These are phyloP conservation scores for Citrus reticulata DNA, from an alignment of 345 rosid genomes.

Conservation along the genomic window DNA sequence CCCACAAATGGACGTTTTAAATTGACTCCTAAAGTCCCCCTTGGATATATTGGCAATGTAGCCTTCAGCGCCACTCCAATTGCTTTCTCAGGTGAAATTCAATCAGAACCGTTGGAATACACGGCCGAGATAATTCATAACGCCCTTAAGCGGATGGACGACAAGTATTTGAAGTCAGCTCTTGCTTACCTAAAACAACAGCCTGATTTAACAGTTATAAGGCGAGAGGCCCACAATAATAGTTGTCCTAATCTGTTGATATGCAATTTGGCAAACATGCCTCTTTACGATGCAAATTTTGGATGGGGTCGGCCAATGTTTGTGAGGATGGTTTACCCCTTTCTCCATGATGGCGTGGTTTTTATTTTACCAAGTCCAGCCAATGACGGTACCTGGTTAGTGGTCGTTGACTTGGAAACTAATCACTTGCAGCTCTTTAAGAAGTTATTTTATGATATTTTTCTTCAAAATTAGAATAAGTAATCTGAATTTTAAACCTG, in stretches of 20 bases:
- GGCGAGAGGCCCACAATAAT: slow-evolving; percentile 38
- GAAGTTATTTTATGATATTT: slow-evolving; percentile 31
- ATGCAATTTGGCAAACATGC: slow-evolving; percentile 46
- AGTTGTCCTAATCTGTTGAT: slow-evolving; percentile 56
- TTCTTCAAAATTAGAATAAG: background rate
- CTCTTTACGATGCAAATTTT: slow-evolving; percentile 49
- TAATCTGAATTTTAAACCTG: no score
- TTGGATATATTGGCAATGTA: background rate
- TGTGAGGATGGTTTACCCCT: slow-evolving; percentile 33
- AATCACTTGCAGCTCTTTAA: slow-evolving; percentile 43
- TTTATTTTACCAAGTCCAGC: slow-evolving; percentile 37
- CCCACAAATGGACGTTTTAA: slow-evolving; percentile 36
- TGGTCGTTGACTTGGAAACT: slow-evolving; percentile 36
- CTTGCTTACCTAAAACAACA: slow-evolving; percentile 30
- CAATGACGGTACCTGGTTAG: slow-evolving; percentile 39
- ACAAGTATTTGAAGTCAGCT: slow-evolving; percentile 42
- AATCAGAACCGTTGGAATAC: background rate
- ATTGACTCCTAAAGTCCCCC: slow-evolving; percentile 23
- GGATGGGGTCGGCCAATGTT: slow-evolving; percentile 55
- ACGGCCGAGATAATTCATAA: background rate
- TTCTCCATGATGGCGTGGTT: slow-evolving; percentile 33
- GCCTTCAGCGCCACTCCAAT: background rate
- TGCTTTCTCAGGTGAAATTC: background rate
- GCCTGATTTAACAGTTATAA: slow-evolving; percentile 17
- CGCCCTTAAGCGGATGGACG: slow-evolving; percentile 24